Percentiles rank a stretch among this genome's conserved stretches.
These are phyloP conservation scores for Microbotryum lychnidis-dioicae DNA, from an alignment of 1,284 basidiomycete genomes.

Conservation along the genomic window DNA sequence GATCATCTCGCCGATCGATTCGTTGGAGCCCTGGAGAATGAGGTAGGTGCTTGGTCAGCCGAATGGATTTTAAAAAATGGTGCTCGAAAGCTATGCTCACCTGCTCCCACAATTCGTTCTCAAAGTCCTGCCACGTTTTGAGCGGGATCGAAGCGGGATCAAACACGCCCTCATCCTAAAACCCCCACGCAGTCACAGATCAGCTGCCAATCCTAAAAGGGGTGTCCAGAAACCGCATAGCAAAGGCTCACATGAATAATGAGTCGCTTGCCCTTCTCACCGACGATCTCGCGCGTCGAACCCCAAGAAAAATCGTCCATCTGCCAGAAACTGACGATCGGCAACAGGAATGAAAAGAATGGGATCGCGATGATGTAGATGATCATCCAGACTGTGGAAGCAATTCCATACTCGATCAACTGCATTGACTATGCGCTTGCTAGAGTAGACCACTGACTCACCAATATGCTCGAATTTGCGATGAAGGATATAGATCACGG, in stretches of 20 bases:
- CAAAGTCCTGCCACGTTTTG: constrained; percentile 94
- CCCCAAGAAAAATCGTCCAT: constrained; percentile 97
- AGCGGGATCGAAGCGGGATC: constrained; percentile 84
- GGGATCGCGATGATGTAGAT: constrained; percentile 88
- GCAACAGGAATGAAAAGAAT: constrained; percentile 83
- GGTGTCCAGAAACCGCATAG: not conserved
- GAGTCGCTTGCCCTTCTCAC: constrained; percentile 79
- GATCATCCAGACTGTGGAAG: constrained; percentile 95
- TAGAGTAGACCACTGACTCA: constrained; percentile 60
- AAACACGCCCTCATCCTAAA: constrained; percentile 82
- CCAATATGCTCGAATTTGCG: constrained; percentile 97
- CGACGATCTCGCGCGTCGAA: constrained; percentile 83
- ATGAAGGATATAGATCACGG: constrained; percentile 88
- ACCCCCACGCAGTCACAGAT: not conserved
- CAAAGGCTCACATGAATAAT: constrained; percentile 71
- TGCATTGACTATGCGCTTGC: constrained; percentile 24
- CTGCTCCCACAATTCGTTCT: constrained; percentile 93
- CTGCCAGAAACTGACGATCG: constrained; percentile 95
- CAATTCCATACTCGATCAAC: constrained; percentile 35
- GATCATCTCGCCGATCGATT: constrained; percentile 30
- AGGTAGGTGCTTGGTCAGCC: not conserved
- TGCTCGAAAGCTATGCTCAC: constrained; percentile 44
- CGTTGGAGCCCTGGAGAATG: constrained; percentile 19
- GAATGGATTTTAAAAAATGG: not conserved
- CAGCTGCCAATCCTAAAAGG: not conserved